A percentile compares a stretch with the other conserved stretches of the same genome.
Conservation (phyloP, 148 eudicot genomes). For the Polygonum maritimum region DNA sequence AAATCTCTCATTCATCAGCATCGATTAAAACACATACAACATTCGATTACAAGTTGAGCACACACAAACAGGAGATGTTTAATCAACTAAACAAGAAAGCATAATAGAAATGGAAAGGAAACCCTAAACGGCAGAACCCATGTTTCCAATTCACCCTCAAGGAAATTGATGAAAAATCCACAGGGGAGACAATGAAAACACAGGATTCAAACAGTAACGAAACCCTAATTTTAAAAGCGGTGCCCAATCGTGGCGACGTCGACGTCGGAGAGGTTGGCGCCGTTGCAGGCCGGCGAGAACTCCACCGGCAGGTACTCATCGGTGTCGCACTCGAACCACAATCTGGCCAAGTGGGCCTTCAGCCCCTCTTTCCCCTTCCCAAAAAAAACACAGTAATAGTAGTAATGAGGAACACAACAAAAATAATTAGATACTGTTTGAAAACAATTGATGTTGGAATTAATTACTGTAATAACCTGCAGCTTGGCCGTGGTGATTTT, state of each 20-base stretch:
- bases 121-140: neutral
- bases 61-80: no score
- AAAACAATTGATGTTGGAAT: neutral
- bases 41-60: no score
- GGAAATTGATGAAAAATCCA: neutral
- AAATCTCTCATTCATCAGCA: no score
- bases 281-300: conserved; percentile 18
- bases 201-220: neutral
- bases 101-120: no score
- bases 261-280: neutral
- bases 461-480: conserved; percentile 21
- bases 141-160: conserved; percentile 9
- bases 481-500: conserved; percentile 8
- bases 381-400: no score
- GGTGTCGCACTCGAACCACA: conserved; percentile 12
- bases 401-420: neutral
- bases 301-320: conserved; percentile 20
- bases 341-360: conserved; percentile 9
- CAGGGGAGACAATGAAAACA: conserved; percentile 6
- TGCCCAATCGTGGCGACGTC: neutral
- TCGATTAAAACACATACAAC: no score
- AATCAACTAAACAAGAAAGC: no score
- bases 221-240: neutral
- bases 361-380: conserved; percentile 14
- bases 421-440: no score